A percentile compares a stretch with the other conserved stretches of the same genome.
Evolutionary conservation across 2,329 filamentous ascomycete species (phyloP).

Genomic region (Penicillium sp.): DNA sequence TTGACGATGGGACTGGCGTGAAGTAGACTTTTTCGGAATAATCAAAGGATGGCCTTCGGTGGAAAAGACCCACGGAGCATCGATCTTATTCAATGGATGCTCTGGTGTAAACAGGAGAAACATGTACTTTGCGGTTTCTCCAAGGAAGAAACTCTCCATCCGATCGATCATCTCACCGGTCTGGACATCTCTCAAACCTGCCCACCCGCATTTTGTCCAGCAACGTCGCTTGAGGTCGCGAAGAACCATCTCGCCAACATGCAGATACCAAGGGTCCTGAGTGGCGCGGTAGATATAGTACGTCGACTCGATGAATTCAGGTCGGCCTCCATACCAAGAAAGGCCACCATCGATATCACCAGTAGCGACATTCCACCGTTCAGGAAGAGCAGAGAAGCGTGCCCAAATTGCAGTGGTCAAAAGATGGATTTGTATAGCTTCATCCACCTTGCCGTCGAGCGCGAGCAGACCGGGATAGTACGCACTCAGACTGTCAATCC

Average conservation of each 20-base stretch:
- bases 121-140: constrained; percentile 93
- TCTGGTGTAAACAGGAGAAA: constrained; percentile 82
- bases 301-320: constrained; percentile 94
- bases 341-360: constrained; percentile 80
- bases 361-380: constrained; percentile 85
- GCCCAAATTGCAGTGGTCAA: constrained; percentile 93
- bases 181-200: constrained; percentile 75
- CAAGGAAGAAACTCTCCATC: constrained; percentile 98
- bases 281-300: constrained; percentile 95
- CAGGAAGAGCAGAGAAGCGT: constrained; percentile 85
- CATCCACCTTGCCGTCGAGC: constrained; percentile 81
- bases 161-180: constrained; percentile 84
- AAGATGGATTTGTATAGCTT: constrained; percentile 83
- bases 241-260: constrained; percentile 92
- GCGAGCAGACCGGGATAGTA: constrained; percentile 89
- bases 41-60: constrained; percentile 93
- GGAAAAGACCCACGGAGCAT: constrained; percentile 86
- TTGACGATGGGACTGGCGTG: constrained; percentile 3
- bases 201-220: constrained; percentile 89
- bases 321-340: constrained; percentile 90
- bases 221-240: constrained; percentile 83
- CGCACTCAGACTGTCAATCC: constrained; percentile 93
- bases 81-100: constrained; percentile 82
- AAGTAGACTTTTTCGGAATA: constrained; percentile 56
- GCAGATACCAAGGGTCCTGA: constrained; percentile 89